These are phyloP conservation scores for Aphanomyces euteiches DNA, from an alignment of 352 stramenopile genomes.

Conservation along the genomic window DNA sequence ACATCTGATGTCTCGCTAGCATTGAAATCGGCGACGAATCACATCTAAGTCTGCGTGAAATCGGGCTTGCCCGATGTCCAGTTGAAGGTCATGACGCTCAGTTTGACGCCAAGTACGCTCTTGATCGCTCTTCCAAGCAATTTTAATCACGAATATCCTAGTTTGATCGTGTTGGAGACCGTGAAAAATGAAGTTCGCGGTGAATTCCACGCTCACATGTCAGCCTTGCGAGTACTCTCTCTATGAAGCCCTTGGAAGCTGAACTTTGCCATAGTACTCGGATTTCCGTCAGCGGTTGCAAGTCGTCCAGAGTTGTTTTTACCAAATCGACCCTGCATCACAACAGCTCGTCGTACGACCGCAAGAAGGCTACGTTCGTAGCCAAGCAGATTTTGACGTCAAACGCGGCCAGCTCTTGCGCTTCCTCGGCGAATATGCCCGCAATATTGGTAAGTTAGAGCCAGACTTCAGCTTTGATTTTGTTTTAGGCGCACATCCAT, in stretches of 20 bases:
- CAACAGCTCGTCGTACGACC: background rate
- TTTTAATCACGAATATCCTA: background rate
- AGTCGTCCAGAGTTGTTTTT: conserved; percentile 2
- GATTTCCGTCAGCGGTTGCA: background rate
- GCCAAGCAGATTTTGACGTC: background rate
- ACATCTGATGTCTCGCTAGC: background rate
- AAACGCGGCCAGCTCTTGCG: conserved; percentile 1
- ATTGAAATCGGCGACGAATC: conserved; percentile 1
- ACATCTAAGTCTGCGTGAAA: too few species aligned
- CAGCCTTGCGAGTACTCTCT: background rate
- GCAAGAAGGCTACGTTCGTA: conserved; percentile 9
- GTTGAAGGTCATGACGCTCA: background rate
- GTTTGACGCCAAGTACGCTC: conserved; percentile 17
- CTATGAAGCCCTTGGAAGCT: background rate
- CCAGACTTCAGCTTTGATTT: too few species aligned
- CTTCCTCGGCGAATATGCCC: conserved; percentile 6
- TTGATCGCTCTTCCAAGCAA: background rate
- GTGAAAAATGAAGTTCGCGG: conserved; percentile 20
- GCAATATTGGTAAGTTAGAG: background rate
- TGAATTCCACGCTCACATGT: conserved; percentile 18
- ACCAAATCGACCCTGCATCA: conserved; percentile 8
- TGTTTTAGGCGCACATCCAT: conserved; percentile 12
- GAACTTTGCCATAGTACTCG: background rate
- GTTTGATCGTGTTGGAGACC: conserved; percentile 1
- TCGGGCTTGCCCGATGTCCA: conserved; percentile 13